Evolutionary conservation across 2,329 filamentous ascomycete species (phyloP), one percentile per base, ranked within the genome.

Genomic region (Phyllosticta citribraziliensis): DNA sequence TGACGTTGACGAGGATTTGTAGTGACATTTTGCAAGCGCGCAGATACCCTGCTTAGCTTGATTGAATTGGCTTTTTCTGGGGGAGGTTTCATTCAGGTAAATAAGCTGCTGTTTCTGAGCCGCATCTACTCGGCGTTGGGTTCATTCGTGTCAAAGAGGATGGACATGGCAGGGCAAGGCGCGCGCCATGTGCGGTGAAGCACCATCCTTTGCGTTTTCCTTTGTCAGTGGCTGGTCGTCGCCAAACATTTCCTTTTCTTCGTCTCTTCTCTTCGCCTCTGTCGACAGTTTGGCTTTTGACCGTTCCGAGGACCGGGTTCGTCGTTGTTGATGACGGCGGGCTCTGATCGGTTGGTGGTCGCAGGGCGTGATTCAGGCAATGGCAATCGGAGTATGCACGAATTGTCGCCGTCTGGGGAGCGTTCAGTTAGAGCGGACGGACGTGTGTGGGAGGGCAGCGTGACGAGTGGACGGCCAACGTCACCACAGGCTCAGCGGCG

Each of bases 1-100:
- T 71, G 84, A 91, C 69, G 81, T 91, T 66, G 88, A 94, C 73
- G 86, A 74, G 63, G 72, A 75, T 63, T 64, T 73, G 40, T 62
- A 62, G 50, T 50, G 50, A 30, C 55, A 20, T 56, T 17, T 35
- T 11, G 53, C 17, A 56, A 47, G 58, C 57, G 57, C 52, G 57
- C 57, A 53, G 33, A 55, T 60, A 60, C 57, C 57, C 57, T 60
- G 55, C 57, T n/a, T 55, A 55, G 52, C 50, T 60, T 52, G 35
- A 54, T 51, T 60, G 52, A 35, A 56, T 60, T 60, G 40, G 30
- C 11, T 53, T 55, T 51, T 54, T 53, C 55, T 35, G 47, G 51
- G 40, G 40, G 40, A 47, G 40, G 40, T 47, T 47, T 47, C 52
- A 53, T 24, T 53, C 24, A 27, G 52, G 20, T 53, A 27, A 53